Evolutionary conservation across 2,329 filamentous ascomycete species (phyloP).

Genomic region (Mycogone perniciosa): DNA sequence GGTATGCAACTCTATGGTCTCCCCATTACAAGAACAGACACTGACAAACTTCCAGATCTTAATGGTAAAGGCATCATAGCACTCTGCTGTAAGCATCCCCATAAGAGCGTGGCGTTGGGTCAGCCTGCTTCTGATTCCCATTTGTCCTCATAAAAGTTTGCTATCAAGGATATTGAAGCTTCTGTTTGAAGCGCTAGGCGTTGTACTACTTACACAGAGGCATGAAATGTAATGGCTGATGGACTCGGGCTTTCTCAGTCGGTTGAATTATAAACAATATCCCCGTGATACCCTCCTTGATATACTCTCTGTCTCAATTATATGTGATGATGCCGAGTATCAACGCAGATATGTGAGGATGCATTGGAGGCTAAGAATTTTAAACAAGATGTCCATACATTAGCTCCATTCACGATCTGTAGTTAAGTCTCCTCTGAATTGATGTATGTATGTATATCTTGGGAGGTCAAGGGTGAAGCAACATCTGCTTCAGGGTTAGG

Average conservation of each 20-base stretch:
- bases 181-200: neutral
- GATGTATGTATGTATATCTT: neutral
- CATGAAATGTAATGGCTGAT: neutral
- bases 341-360: too few species aligned
- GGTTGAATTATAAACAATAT: too few species aligned
- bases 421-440: too few species aligned
- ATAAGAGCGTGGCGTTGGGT: constrained; percentile 5
- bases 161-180: neutral
- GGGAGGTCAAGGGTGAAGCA: neutral
- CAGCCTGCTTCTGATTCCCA: constrained; percentile 1
- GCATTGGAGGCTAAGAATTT: too few species aligned
- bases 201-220: neutral
- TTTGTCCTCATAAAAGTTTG: neutral
- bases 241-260: neutral
- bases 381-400: too few species aligned
- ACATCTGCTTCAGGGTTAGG: neutral
- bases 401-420: too few species aligned
- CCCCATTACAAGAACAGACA: constrained; percentile 4
- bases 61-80: constrained; percentile 52
- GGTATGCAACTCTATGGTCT: constrained; percentile 39
- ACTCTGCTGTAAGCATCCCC: neutral
- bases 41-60: constrained; percentile 48
- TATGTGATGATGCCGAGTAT: too few species aligned
- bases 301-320: too few species aligned
- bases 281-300: too few species aligned